phyloP scores from a whole-genome alignment of 73 alveolate genomes.

The Symbiodinium pilosum region DNA sequence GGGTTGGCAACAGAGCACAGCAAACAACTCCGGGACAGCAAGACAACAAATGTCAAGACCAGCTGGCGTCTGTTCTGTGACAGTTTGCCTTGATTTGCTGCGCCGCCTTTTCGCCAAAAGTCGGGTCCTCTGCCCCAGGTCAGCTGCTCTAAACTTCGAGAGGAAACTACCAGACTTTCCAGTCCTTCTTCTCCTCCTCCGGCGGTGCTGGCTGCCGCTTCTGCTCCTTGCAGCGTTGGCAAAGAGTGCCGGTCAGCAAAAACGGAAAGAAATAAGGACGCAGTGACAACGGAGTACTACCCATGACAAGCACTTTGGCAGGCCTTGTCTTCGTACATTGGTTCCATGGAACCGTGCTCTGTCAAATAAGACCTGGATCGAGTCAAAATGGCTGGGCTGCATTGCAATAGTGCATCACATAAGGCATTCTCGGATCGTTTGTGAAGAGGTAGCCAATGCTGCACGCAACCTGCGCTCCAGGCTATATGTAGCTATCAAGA shows the following conservation, averaged over 20 bases:
- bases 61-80: too few relatives aligned
- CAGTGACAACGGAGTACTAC: too few relatives aligned
- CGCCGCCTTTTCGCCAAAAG: constrained; percentile 33
- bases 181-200: constrained; percentile 35
- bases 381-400: too few relatives aligned
- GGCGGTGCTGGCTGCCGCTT: constrained; percentile 12
- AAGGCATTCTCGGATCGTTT: constrained; percentile 17
- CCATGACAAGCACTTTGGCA: neutral
- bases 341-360: constrained; percentile 89
- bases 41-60: too few relatives aligned
- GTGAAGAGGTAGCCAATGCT: constrained; percentile 89
- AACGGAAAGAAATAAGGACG: too few relatives aligned
- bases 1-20: too few relatives aligned
- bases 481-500: too few relatives aligned
- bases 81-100: constrained; percentile 9
- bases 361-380: constrained; percentile 35
- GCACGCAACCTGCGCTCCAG: constrained; percentile 44
- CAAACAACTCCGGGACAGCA: too few relatives aligned
- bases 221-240: neutral
- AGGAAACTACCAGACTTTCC: too few relatives aligned
- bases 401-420: too few relatives aligned
- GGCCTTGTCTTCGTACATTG: constrained; percentile 56
- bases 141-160: too few relatives aligned
- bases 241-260: too few relatives aligned
- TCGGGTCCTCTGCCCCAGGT: constrained; percentile 41